Evolutionary conservation across 257 asterid species (phyloP), one percentile per base, ranked within the genome.

Genomic region (Cruciata laevipes): DNA sequence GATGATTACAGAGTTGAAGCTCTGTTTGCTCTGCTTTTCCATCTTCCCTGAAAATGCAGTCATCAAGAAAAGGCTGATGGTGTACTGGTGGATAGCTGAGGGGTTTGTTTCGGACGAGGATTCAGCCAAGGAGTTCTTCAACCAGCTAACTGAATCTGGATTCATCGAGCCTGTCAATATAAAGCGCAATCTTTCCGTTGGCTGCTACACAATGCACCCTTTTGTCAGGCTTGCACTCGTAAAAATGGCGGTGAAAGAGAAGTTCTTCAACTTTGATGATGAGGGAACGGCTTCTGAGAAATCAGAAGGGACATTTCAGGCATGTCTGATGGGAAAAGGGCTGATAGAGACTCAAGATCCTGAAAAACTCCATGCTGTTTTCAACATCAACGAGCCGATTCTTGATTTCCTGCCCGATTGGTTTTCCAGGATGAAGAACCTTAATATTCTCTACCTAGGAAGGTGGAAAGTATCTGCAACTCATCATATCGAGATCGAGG

Each of bases 51-150:
- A 69, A 51, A 60, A 72, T 16, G 78, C 68, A 42, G 55, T 67
- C 51, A 75, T 84, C 68, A 81, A 76, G 73, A 84, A 79, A 79
- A 74, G 83, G 71, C 68, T 80, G 38, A 71, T 84, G 83, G 68
- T 77, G 47, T 76, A 76, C 7, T 84, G 87, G 86, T 84, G 87
- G 89, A 73, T 74, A 3, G 57, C 61, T 0, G 86, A 84, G 61
- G 85, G 89, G 38, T 77, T 66, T 31, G 76, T 73, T 20, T 67
- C 57, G 23, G 55, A 71, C 10, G 66, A 76, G n/a, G 72, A 13
- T 32, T 58, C 60, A 5, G 82, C 78, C 1, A 38, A 1, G 0
- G 33, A 30, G 6, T 10, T 31, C 70, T 80, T 81, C 58, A 2
- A 33, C 31, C 25, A 60, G 51, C 74, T 84, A 5, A 55, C 69